Base-by-base conservation (phyloP, 75 land plant genomes). In the Picea sitchensis region DNA sequence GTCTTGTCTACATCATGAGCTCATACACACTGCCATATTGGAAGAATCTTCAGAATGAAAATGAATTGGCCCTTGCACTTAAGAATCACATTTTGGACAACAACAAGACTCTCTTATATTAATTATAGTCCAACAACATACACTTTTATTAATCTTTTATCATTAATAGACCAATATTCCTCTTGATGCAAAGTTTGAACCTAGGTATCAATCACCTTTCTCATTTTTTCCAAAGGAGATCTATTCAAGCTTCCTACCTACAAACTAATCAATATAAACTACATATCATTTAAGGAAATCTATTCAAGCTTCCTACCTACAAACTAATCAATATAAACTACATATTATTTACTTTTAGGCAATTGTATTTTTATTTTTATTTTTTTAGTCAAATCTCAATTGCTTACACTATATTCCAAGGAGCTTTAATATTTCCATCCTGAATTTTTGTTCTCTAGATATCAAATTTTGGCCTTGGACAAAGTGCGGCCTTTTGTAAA, bases 81-180 rank as follows among this genome's bases (percentile, higher is more conserved):
- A 34, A 92, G 87, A 79, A 92, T 97, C 64, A 94, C 95, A 64
- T 73, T 90, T 26, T 98, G 98, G 64, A 87, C 95, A 57, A 98
- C 99, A 75, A 86, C 80, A 47, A 98, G 94, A 15, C 89, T 97
- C 59, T 87, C 92, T 64, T 97, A 95, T 82, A 94, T 95, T 41
- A 98, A 97, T 80, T 96, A 95, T 38, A 89, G 91, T 38, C 84
- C 95, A 34, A 84, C 86, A 30, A 88, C 94, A 60, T 92, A 93
- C 26, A 84, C 83, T 62, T 91, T 91, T n/a, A 89, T 97, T 77
- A 89, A 95, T 58, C 99, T 93, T 71, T 83, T 98, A 97, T 67
- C 91, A 95, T 82, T 95, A 97, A 58, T 94, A 98, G 41, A 90
- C 91, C 84, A 97, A 95, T 81, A 86, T 97, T 36, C 92, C 95